Evolutionary conservation across 1,139 yeast species (phyloP).

Genomic region (Diutina sp.): DNA sequence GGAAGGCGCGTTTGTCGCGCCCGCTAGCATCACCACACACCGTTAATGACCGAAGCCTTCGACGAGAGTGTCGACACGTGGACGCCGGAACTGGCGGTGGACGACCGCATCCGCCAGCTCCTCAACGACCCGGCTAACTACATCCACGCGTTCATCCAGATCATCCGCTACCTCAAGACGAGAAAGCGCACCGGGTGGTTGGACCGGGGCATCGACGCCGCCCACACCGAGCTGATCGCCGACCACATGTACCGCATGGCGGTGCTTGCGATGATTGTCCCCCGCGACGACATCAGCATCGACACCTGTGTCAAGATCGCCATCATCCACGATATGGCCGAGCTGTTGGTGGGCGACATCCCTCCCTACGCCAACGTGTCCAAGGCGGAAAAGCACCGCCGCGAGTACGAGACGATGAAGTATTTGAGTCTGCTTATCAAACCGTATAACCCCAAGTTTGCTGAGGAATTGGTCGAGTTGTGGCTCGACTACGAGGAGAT

Average conservation of each 20-base stretch:
- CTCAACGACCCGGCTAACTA: slow-evolving; percentile 29
- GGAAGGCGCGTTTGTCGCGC: background rate
- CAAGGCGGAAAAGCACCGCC: slow-evolving; percentile 59
- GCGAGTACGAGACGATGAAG: slow-evolving; percentile 66
- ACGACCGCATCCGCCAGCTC: slow-evolving; percentile 31
- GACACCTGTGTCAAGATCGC: slow-evolving; percentile 75
- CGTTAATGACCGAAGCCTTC: background rate
- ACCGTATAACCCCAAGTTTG: slow-evolving; percentile 52
- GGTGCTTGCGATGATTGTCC: slow-evolving; percentile 63
- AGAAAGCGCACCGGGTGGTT: slow-evolving; percentile 94
- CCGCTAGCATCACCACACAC: background rate
- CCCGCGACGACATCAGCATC: slow-evolving; percentile 21
- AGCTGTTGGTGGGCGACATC: slow-evolving; percentile 85
- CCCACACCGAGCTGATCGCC: slow-evolving; percentile 57
- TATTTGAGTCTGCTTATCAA: slow-evolving; percentile 50
- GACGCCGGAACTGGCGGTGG: slow-evolving; percentile 52
- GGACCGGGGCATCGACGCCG: slow-evolving; percentile 47
- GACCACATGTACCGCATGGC: slow-evolving; percentile 99
- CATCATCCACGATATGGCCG: slow-evolving; percentile 89
- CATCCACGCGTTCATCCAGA: slow-evolving; percentile 62
- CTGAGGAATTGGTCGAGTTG: slow-evolving; percentile 53
- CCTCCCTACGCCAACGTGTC: slow-evolving; percentile 74
- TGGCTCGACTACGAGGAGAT: slow-evolving; percentile 92
- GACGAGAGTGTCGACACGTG: slow-evolving; percentile 15
- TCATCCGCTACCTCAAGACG: slow-evolving; percentile 61